Base-by-base conservation (phyloP, 352 stramenopile species). In the Thalassiosira exigua region DNA sequence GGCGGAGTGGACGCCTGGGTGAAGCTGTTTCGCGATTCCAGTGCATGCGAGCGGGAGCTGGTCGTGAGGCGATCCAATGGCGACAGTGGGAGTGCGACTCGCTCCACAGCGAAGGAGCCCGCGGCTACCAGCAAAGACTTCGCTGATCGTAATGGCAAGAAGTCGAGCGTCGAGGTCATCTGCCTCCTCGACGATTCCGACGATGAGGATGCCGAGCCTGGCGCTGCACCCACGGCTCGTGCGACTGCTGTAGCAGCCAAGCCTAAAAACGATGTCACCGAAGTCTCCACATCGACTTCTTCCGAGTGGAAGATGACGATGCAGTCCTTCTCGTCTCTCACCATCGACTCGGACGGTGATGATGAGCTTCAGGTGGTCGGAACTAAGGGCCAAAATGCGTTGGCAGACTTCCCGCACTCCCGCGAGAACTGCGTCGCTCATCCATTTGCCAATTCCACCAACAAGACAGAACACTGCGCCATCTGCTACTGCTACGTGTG, bases 401-500 rank as follows among this genome's bases (percentile, higher is more conserved):
- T 82, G 1, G 51, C 36, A 19, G 74, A 82, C 67, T 82, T 82
- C 54, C 74, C 74, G 17, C 74, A 82, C 32, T 36, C 27, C 3
- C 67, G 67, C n/a, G 67, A 22, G 19, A 60, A 82, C 51, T 82
- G 74, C 33, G 66, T 65, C 29, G 26, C 53, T 33, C 41, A 67
- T 64, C 57, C 67, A n/a, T 76, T 74, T 41, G n/a, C 17, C 42
- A 1, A 5, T 33, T n/a, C n/a, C n/a, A n/a, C n/a, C n/a, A 19
- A 42, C 36, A 50, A 72, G 29, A 56, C 60, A n/a, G 66, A 36
- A 9, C 29, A 69, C 36, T 73, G 59, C 30, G 19, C 9, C 33
- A 73, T 56, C 22, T 75, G 69, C 60, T 75, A 75, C 32, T 75
- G 69, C 22, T 80, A 80, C 32, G 62, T 79, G 24, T 80, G 71